Evolutionary conservation across 352 stramenopile species (phyloP), one percentile per base, ranked within the genome.

Genomic region (Pythium vanterpoolii): DNA sequence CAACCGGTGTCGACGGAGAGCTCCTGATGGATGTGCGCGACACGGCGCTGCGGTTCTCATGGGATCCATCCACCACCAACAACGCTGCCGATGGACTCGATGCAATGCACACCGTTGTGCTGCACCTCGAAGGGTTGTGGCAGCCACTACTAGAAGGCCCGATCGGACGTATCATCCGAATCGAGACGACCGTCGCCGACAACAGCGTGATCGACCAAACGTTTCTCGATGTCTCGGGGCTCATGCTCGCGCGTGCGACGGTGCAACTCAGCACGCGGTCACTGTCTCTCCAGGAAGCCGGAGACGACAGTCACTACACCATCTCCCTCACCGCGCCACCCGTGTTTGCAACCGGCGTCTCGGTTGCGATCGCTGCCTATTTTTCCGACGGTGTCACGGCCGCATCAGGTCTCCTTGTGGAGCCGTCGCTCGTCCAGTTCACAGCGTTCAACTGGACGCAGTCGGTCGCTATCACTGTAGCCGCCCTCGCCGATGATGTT

Each of bases 141-240:
- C 76, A 90, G 16, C 80, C 83, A 5, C 28, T 68, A 19, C 44
- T 90, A 3, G 83, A 92, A 67, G 83, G 80, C 13, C 61, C 75
- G 0, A 62, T 90, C 9, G 83, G 79, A 0, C 57, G 53, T 28
- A 52, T 45, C 11, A 49, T 90, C 13, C 66, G 79, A 4, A 21
- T 92, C 14, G 73, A 88, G 5, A 90, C 76, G 5, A 57, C 82
- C 8, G 73, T 89, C 56, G 56, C 10, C 16, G 30, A 52, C 49
- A 63, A 49, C 24, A 55, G 44, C 10, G 49, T 89, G 13, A 83
- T 90, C 19, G 77, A 93, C 42, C 83, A 90, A 56, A 51, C 26
- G 3, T 68, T 74, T 33, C 57, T 84, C 38, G 66, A 86, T 40
- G 66, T 71, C 0, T 79, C 69, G 2, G 31, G 34, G 23, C 26